phyloP scores from a whole-genome alignment of 192 early-diverging fungal genomes.

The Entrophospora sp. region DNA sequence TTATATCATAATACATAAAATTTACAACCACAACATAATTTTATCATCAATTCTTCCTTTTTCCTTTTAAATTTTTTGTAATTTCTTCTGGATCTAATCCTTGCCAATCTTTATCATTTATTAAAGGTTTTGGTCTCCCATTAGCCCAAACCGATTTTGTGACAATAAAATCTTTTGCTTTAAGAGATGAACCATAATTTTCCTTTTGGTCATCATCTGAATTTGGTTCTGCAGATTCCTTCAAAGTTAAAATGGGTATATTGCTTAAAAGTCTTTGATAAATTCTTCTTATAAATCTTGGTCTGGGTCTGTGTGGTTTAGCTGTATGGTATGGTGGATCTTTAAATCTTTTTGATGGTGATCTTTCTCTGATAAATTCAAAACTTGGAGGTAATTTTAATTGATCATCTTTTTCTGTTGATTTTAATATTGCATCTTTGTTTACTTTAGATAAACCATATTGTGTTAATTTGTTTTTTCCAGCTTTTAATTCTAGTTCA shows the following conservation, averaged over 20 bases:
- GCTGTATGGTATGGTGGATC: constrained; percentile 3
- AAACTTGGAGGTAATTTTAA: too few relatives aligned
- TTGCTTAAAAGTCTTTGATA: constrained; percentile 4
- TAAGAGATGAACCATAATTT: background rate
- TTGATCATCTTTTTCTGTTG: too few relatives aligned
- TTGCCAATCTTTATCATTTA: background rate
- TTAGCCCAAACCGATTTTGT: constrained; percentile 12
- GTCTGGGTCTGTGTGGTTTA: constrained; percentile 9
- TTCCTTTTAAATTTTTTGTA: too few relatives aligned
- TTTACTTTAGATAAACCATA: background rate
- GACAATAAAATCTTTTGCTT: background rate
- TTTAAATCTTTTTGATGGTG: background rate
- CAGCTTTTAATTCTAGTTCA: constrained; percentile 5
- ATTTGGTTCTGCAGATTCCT: background rate
- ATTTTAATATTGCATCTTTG: too few relatives aligned
- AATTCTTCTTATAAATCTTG: constrained; percentile 10
- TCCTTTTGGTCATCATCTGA: background rate
- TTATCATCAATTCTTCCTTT: too few relatives aligned
- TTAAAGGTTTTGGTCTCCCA: background rate
- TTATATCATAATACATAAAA: too few relatives aligned
- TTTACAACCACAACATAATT: too few relatives aligned
- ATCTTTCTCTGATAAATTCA: background rate
- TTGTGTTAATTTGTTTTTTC: background rate
- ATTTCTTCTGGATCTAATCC: constrained; percentile 3
- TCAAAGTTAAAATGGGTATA: background rate